Evolutionary conservation across 495 filamentous ascomycete species (phyloP).

Genomic region (Tuber magnatum): DNA sequence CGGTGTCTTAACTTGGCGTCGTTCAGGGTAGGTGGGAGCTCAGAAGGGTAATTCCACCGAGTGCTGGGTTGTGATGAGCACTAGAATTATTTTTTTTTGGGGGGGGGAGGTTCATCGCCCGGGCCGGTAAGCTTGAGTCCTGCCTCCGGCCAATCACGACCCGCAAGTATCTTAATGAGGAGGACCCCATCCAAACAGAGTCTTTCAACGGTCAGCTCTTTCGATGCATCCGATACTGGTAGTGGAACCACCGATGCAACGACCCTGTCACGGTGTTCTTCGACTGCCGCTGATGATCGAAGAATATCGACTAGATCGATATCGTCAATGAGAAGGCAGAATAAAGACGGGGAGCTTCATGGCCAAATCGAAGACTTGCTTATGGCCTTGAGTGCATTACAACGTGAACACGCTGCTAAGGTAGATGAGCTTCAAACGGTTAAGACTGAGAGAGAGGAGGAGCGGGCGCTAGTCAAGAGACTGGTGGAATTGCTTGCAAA

Average conservation of each 20-base stretch:
- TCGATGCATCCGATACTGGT: slow-evolving; percentile 70
- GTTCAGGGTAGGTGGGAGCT: no score
- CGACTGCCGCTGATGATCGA: slow-evolving; percentile 43
- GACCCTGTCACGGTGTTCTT: slow-evolving; percentile 58
- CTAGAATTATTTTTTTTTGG: no score
- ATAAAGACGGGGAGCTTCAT: slow-evolving; percentile 72
- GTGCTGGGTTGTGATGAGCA: no score
- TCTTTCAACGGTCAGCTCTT: slow-evolving; percentile 83
- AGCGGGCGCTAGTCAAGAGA: slow-evolving; percentile 62
- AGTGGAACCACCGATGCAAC: slow-evolving; percentile 71
- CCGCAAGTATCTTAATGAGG: slow-evolving; percentile 63
- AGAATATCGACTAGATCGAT: slow-evolving; percentile 38
- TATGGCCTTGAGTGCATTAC: slow-evolving; percentile 79
- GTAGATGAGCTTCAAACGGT: slow-evolving; percentile 75
- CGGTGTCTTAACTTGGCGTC: no score
- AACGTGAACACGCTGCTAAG: slow-evolving; percentile 73
- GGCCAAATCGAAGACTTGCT: slow-evolving; percentile 93
- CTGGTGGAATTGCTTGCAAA: slow-evolving; percentile 57
- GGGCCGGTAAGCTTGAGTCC: slow-evolving; percentile 37
- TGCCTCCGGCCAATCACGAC: slow-evolving; percentile 47
- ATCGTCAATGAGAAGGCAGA: slow-evolving; percentile 36
- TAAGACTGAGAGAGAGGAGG: slow-evolving; percentile 82
- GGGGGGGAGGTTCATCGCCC: slow-evolving; percentile 38
- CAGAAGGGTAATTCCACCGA: no score
- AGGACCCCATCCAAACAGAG: slow-evolving; percentile 94